These are phyloP conservation scores for Mucor racemosus DNA, from an alignment of 371 early-diverging fungal species.

Conservation along the genomic window DNA sequence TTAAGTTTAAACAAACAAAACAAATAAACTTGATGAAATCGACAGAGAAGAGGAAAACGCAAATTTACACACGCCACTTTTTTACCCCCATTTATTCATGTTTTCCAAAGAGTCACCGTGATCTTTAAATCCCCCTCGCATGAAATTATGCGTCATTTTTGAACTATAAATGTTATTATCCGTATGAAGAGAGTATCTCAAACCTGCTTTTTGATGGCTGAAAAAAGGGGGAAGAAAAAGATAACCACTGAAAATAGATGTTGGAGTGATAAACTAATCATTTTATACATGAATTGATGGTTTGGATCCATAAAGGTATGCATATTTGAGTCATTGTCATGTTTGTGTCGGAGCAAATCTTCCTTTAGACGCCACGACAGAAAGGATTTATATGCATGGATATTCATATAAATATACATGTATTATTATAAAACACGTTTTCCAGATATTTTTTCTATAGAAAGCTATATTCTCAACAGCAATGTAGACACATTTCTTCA, in stretches of 20 bases:
- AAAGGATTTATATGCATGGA: background rate
- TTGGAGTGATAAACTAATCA: background rate
- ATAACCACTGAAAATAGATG: too few relatives aligned
- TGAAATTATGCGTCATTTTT: slow-evolving; percentile 8
- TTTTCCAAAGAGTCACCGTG: background rate
- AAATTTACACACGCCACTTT: slow-evolving; percentile 1
- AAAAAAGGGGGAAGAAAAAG: background rate
- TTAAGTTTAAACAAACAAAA: background rate
- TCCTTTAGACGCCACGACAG: too few relatives aligned
- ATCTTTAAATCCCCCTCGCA: background rate
- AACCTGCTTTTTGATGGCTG: background rate
- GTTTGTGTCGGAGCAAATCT: background rate
- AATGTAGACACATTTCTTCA: too few relatives aligned
- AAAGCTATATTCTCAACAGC: too few relatives aligned
- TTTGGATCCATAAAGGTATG: background rate
- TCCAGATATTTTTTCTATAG: too few relatives aligned
- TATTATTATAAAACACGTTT: too few relatives aligned
- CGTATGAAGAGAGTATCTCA: background rate
- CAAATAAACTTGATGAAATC: too few relatives aligned
- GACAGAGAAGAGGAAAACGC: background rate
- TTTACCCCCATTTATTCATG: background rate
- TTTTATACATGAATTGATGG: background rate
- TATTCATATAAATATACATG: background rate
- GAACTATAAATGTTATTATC: background rate
- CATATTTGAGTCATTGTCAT: background rate